These are phyloP conservation scores for Paecilomyces niveus DNA, from an alignment of 2,329 filamentous ascomycete species.

Conservation along the genomic window DNA sequence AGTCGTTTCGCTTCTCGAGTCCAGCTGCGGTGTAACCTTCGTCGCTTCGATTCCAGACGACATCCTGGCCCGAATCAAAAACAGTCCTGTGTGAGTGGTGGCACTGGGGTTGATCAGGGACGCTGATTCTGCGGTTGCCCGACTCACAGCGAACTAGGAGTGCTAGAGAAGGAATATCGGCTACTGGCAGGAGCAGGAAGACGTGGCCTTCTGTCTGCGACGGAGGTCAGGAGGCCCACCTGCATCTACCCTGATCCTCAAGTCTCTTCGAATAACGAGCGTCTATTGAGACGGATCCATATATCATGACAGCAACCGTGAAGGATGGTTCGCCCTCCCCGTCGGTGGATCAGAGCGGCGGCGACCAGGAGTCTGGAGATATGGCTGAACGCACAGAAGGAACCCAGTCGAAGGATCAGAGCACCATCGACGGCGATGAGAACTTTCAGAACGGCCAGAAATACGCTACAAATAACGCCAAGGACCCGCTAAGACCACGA, in stretches of 20 bases:
- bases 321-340: slow-evolving; percentile 30
- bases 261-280: not conserved
- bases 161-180: not conserved
- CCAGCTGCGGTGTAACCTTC: not conserved
- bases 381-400: slow-evolving; percentile 29
- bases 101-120: not conserved
- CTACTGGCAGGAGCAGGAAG: not conserved
- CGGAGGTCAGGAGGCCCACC: not conserved
- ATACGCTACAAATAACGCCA: slow-evolving; percentile 49
- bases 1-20: not conserved
- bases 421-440: slow-evolving; percentile 31
- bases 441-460: slow-evolving; percentile 55
- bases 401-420: slow-evolving; percentile 39
- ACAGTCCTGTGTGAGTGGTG: not conserved
- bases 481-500: slow-evolving; percentile 81
- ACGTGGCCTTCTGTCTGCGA: not conserved
- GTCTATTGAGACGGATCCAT: slow-evolving; percentile 8
- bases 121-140: not conserved
- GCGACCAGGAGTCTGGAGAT: slow-evolving; percentile 30
- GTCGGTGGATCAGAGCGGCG: slow-evolving; percentile 29
- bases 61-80: not conserved
- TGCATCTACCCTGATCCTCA: not conserved
- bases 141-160: not conserved
- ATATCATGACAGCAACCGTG: slow-evolving; percentile 26
- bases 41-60: not conserved